phyloP scores from a whole-genome alignment of 176 grass and related monocot genomes.

The Avena eriantha region DNA sequence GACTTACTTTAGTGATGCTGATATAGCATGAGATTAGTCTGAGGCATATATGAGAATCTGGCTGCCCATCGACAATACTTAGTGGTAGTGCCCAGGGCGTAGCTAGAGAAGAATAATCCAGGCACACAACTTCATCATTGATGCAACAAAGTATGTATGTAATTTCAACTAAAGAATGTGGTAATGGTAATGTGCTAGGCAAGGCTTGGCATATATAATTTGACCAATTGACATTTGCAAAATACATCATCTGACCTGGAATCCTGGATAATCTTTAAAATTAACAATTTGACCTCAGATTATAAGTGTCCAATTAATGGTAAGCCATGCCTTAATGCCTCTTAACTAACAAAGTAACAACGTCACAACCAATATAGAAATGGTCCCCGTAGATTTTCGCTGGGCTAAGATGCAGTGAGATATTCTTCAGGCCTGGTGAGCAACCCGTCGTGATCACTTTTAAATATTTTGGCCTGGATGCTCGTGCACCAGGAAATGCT shows the following conservation, averaged over 20 bases:
- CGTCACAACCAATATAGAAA: background rate
- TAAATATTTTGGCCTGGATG: background rate
- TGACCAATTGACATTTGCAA: background rate
- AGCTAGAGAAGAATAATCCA: background rate
- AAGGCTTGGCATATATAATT: background rate
- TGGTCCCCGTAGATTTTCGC: background rate
- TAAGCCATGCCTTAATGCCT: slow-evolving; percentile 1
- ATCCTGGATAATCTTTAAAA: background rate
- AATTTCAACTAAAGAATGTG: background rate
- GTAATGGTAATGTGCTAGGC: background rate
- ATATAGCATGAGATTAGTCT: slow-evolving; percentile 11
- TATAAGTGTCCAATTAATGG: background rate
- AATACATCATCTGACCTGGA: background rate
- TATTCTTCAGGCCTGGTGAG: background rate
- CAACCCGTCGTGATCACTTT: background rate
- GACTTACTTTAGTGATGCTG: background rate
- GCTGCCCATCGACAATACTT: slow-evolving; percentile 14
- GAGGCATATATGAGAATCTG: slow-evolving; percentile 8
- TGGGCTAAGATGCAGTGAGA: background rate
- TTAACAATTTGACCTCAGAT: background rate
- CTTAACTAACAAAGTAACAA: background rate
- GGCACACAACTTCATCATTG: background rate
- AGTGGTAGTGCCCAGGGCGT: background rate
- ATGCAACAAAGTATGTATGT: background rate
- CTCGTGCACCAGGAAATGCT: background rate